phyloP scores from a whole-genome alignment of 1,284 basidiomycete species.

The Pseudozyma tsukubaensis region DNA sequence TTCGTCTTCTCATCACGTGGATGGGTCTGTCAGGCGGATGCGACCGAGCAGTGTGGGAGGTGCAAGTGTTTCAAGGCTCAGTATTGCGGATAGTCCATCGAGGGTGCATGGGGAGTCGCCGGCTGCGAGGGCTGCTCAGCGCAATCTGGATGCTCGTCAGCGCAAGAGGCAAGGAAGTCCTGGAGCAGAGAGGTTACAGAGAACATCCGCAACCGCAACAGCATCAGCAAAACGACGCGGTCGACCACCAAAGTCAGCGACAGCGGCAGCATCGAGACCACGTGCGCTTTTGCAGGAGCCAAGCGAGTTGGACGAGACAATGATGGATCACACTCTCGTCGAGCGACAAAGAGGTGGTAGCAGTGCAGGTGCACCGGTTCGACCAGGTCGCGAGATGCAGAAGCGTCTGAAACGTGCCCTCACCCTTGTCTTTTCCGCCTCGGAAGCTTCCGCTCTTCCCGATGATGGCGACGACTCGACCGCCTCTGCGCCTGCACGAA shows the following conservation, averaged over 20 bases:
- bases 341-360: slow-evolving; percentile 21
- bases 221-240: slow-evolving; percentile 10
- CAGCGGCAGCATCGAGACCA: neutral
- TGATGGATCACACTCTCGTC: slow-evolving; percentile 37
- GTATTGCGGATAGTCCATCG: slow-evolving; percentile 15
- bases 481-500: neutral
- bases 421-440: slow-evolving; percentile 36
- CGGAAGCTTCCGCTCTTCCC: slow-evolving; percentile 8
- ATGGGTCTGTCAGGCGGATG: slow-evolving; percentile 27
- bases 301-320: slow-evolving; percentile 28
- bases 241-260: slow-evolving; percentile 25
- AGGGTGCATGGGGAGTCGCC: slow-evolving; percentile 29
- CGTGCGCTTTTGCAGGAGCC: slow-evolving; percentile 29
- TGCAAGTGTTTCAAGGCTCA: slow-evolving; percentile 26
- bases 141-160: slow-evolving; percentile 29
- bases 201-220: slow-evolving; percentile 1
- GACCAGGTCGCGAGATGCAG: slow-evolving; percentile 25
- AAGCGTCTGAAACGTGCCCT: slow-evolving; percentile 45
- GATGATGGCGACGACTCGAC: slow-evolving; percentile 15
- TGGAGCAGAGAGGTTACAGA: slow-evolving; percentile 9
- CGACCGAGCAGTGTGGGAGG: slow-evolving; percentile 27
- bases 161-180: slow-evolving; percentile 39
- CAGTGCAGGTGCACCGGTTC: neutral
- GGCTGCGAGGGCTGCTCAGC: slow-evolving; percentile 34
- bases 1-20: slow-evolving; percentile 20